phyloP scores from a whole-genome alignment of 441 rosid genomes.

The Erodium trifolium region DNA sequence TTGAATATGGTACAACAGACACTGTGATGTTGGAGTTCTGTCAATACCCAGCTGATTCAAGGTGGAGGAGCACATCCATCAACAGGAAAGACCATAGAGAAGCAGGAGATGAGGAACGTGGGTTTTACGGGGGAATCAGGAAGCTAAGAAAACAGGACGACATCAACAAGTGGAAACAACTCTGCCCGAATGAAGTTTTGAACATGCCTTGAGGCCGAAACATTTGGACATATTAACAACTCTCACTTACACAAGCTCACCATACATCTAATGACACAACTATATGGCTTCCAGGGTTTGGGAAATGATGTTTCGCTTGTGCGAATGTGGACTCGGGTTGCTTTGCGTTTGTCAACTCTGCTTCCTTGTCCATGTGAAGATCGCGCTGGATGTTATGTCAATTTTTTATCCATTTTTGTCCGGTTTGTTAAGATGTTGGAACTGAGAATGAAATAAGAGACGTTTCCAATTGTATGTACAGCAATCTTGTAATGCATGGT shows the following conservation, averaged over 20 bases:
- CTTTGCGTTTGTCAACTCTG: no score
- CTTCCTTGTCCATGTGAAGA: no score
- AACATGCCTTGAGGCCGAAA: not conserved
- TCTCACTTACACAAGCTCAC: not conserved
- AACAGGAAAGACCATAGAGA: not conserved
- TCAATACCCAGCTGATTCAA: not conserved
- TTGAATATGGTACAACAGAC: not conserved
- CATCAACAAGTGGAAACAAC: not conserved
- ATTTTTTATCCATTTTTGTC: not conserved
- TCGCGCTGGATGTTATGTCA: not conserved
- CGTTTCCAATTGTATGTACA: not conserved
- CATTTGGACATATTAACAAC: not conserved
- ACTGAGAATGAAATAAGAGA: not conserved
- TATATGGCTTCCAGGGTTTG: not conserved
- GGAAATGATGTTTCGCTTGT: not conserved
- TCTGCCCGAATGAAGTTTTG: not conserved
- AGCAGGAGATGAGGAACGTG: not conserved
- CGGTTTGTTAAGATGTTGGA: not conserved
- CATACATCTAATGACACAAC: not conserved
- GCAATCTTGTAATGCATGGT: not conserved
- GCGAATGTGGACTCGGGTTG: no score
- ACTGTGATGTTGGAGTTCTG: not conserved
- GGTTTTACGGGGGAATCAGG: constrained; percentile 6
- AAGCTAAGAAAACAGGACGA: not conserved
- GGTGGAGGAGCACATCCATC: constrained; percentile 1